Evolutionary conservation across 208 protist genomes (phyloP).

Genomic region (Acanthamoeba royreba): DNA sequence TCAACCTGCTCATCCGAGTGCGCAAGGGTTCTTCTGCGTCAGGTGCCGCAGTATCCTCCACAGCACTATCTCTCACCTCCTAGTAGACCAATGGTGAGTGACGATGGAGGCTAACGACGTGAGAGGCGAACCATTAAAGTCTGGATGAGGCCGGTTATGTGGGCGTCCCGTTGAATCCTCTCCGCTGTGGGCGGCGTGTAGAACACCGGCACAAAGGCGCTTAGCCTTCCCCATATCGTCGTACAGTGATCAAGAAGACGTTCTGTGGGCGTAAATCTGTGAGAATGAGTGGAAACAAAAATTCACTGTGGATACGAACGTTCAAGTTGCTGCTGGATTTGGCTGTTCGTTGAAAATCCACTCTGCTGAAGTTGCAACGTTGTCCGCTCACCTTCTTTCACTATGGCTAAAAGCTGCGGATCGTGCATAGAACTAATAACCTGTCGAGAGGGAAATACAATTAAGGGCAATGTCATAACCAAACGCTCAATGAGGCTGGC

Average conservation of each 20-base stretch:
- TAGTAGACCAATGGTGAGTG: no score
- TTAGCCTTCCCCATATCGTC: not conserved
- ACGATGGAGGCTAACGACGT: no score
- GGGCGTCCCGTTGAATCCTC: not conserved
- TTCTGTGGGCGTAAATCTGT: not conserved
- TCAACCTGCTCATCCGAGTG: not conserved
- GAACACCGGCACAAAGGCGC: not conserved
- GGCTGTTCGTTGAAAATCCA: not conserved
- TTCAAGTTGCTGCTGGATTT: not conserved
- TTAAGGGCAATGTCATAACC: not conserved
- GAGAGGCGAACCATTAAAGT: no score
- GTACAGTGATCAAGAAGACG: not conserved
- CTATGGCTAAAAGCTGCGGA: not conserved
- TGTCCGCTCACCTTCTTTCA: not conserved
- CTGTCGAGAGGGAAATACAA: not conserved
- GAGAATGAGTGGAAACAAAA: not conserved
- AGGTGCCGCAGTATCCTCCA: not conserved
- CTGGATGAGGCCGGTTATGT: not conserved
- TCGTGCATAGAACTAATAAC: not conserved
- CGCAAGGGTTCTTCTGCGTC: not conserved
- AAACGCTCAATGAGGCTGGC: not conserved
- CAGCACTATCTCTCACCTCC: no score
- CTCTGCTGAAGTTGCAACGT: not conserved
- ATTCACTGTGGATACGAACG: not conserved
- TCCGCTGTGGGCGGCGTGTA: not conserved